These are phyloP conservation scores for Tieghemostelium lacteum DNA, from an alignment of 78 protist genomes.

Conservation along the genomic window DNA sequence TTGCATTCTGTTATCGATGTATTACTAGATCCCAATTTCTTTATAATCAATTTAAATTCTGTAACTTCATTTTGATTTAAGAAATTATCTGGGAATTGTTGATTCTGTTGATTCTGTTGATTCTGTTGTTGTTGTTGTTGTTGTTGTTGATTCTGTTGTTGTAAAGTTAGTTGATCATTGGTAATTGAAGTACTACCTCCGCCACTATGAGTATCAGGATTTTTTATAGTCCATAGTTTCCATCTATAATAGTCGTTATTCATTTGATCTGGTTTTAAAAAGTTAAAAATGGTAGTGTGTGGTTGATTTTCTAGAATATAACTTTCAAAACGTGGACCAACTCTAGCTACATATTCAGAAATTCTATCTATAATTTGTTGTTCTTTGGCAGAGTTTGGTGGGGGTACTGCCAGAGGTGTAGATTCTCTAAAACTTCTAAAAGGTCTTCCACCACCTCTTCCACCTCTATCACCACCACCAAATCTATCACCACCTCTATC, in stretches of 20 bases:
- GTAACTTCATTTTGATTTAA: conserved; percentile 18
- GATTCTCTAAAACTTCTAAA: not conserved
- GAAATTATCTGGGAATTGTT: not conserved
- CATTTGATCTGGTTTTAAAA: conserved; percentile 12
- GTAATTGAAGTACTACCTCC: not conserved
- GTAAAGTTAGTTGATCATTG: not conserved
- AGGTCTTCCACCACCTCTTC: not conserved
- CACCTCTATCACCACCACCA: conserved; percentile 2
- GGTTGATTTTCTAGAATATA: conserved; percentile 48
- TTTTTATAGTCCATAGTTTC: conserved; percentile 71
- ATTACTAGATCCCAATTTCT: conserved; percentile 4
- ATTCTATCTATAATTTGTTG: conserved; percentile 64
- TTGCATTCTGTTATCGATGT: conserved; percentile 37
- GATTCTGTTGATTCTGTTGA: conserved; percentile 29
- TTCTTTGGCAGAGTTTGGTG: conserved; percentile 34
- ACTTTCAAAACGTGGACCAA: conserved; percentile 75
- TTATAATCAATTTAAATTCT: conserved; percentile 47
- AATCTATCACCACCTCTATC: not conserved
- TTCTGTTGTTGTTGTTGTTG: conserved; percentile 33
- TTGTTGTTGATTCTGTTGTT: conserved; percentile 20
- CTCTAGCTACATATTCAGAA: conserved; percentile 44
- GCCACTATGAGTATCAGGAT: conserved; percentile 54
- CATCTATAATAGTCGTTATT: conserved; percentile 74
- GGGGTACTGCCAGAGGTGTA: conserved; percentile 54
- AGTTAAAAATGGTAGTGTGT: conserved; percentile 45